A percentile compares a stretch with the other conserved stretches of the same genome.
phyloP scores from a whole-genome alignment of 352 stramenopile species.

The Phytopythium oedochilum region DNA sequence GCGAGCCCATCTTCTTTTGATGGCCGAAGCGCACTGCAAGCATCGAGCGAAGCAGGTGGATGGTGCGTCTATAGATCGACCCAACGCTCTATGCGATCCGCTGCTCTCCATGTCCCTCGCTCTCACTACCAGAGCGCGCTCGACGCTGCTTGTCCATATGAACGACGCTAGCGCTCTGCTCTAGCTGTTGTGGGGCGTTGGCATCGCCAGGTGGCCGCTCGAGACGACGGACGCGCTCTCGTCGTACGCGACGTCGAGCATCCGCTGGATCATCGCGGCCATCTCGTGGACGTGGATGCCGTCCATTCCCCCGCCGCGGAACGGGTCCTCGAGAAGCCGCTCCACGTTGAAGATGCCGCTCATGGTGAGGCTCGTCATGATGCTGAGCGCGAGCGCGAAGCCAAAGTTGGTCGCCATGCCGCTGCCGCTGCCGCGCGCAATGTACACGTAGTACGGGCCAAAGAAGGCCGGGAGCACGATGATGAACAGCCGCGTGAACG shows the following conservation, averaged over 20 bases:
- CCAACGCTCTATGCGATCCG: too few species aligned
- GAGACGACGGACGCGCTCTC: background rate
- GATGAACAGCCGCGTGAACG: constrained; percentile 83
- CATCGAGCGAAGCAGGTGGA: too few species aligned
- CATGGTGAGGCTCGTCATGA: constrained; percentile 79
- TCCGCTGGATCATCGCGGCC: constrained; percentile 41
- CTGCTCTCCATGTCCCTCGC: too few species aligned
- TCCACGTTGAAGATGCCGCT: constrained; percentile 88
- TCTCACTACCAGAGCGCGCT: too few species aligned
- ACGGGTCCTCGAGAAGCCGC: constrained; percentile 80
- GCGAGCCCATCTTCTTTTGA: constrained; percentile 72
- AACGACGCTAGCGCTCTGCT: too few species aligned
- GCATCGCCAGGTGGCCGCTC: background rate
- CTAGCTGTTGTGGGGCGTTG: background rate
- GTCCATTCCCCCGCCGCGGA: constrained; percentile 59
- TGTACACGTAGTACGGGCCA: constrained; percentile 83
- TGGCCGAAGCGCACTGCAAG: background rate
- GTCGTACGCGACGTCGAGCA: constrained; percentile 49
- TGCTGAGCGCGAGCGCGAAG: constrained; percentile 70
- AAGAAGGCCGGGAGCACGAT: constrained; percentile 83
- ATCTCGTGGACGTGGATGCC: constrained; percentile 57
- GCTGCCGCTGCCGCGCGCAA: constrained; percentile 43
- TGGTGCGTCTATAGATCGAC: too few species aligned
- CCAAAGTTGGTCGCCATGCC: constrained; percentile 61
- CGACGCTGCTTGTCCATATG: too few species aligned